Conservation (phyloP, 192 early-diverging fungal genomes). For the Pilobolus umbonatus region DNA sequence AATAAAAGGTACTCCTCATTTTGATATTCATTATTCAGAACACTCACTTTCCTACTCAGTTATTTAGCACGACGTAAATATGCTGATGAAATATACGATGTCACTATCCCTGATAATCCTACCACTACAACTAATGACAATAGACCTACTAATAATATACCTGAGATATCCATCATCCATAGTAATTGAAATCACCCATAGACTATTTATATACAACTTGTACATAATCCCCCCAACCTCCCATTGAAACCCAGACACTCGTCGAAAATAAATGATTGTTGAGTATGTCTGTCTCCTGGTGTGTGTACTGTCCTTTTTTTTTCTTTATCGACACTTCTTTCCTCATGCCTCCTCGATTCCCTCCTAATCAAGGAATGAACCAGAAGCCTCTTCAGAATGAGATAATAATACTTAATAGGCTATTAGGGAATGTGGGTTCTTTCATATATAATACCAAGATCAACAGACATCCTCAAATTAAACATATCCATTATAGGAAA, state of each 20-base stretch:
- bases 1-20: slow-evolving; percentile 37
- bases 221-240: no score
- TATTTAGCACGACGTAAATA: slow-evolving; percentile 15
- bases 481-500: slow-evolving; percentile 17
- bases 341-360: slow-evolving; percentile 22
- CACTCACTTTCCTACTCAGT: neutral
- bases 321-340: no score
- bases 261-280: no score
- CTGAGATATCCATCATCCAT: no score
- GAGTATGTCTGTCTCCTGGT: no score
- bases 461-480: no score
- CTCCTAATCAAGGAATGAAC: neutral
- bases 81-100: slow-evolving; percentile 1
- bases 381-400: slow-evolving; percentile 28
- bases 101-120: neutral
- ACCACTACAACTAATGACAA: no score
- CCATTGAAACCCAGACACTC: no score
- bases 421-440: slow-evolving; percentile 17
- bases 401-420: slow-evolving; percentile 13
- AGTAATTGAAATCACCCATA: no score
- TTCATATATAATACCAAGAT: neutral
- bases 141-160: no score
- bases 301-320: no score
- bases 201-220: no score
- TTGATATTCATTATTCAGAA: neutral